These are phyloP conservation scores for Cercospora sp. DNA, from an alignment of 2,329 filamentous ascomycete species.

Conservation along the genomic window DNA sequence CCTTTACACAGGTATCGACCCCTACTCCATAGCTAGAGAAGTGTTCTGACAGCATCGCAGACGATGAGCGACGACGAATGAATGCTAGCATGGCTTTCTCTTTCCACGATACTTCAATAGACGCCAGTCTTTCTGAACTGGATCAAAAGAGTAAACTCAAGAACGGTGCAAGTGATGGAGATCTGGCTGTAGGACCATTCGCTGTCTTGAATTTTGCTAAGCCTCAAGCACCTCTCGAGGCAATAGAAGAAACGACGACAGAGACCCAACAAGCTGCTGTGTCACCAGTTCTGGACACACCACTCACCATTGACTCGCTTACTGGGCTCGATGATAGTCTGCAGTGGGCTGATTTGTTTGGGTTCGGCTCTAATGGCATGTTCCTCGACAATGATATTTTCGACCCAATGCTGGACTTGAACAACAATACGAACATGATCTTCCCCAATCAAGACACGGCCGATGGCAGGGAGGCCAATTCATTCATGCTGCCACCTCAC, in stretches of 20 bases:
- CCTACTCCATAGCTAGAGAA: background rate
- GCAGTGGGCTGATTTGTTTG: slow-evolving; percentile 19
- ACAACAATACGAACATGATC: background rate
- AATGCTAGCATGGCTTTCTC: slow-evolving; percentile 3
- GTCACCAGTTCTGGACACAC: background rate
- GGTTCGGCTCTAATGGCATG: slow-evolving; percentile 11
- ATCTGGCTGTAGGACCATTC: slow-evolving; percentile 14
- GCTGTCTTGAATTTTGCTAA: slow-evolving; percentile 9
- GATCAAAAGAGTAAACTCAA: slow-evolving; percentile 13
- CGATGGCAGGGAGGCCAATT: background rate
- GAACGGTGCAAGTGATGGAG: background rate
- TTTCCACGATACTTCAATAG: slow-evolving; percentile 8
- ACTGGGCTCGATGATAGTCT: slow-evolving; percentile 14
- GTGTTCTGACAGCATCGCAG: background rate
- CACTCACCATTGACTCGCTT: slow-evolving; percentile 10
- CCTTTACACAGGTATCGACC: background rate
- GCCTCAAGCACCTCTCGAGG: background rate
- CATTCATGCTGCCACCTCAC: background rate
- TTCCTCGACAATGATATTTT: slow-evolving; percentile 11
- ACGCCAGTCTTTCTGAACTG: slow-evolving; percentile 12
- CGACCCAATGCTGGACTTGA: slow-evolving; percentile 14
- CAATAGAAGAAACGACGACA: background rate
- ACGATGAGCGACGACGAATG: slow-evolving; percentile 12
- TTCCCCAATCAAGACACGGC: background rate
- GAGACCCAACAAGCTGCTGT: background rate